Evolutionary conservation across 176 grass and related monocot genomes (phyloP), one percentile per base, ranked within the genome.

Genomic region (Themeda triandra): DNA sequence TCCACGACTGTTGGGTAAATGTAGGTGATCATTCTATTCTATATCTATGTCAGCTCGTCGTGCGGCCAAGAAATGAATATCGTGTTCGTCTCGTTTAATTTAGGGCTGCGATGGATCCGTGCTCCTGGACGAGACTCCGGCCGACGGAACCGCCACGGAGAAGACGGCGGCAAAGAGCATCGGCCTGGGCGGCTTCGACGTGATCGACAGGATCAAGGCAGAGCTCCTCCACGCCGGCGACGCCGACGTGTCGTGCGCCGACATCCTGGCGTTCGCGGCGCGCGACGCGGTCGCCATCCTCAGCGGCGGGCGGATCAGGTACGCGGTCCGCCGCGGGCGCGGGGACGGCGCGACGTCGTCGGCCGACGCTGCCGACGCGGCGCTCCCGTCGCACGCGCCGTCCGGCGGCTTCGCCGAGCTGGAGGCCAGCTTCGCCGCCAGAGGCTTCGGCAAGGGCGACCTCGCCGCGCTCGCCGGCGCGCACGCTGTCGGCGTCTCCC

Each of bases 1-100:
- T 92, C 75, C 90, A 92, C 60, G 90, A 92, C 54, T 92, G 90
- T 65, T 92, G 85, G 79, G 69, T 92, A 17, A 33, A 85, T 14
- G 90, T 86, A 76, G 6, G 78, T 25, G 9, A 60, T 60, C 58
- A 9, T 25, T 60, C n/a, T 30, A 25, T 68, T 2, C 40, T 10
- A 9, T 41, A 41, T 41, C 40, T 41, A 3, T 39, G 18, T 2
- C 35, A 40, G 18, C 33, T 39, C 5, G 2, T 41, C 13, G 42
- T 48, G 45, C 45, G 17, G 45, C 45, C 45, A 46, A 46, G 44
- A 46, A 46, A 46, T 15, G 44, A 14, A 46, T 13, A 25, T 41
- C 40, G 40, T 41, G 9, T 2, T 27, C 59, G 10, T 13, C 10
- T 62, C 58, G 3, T 62, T 1, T 29, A 1, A 6, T 30, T 28